phyloP scores from a whole-genome alignment of 345 rosid genomes.

The Populus pruinosa region DNA sequence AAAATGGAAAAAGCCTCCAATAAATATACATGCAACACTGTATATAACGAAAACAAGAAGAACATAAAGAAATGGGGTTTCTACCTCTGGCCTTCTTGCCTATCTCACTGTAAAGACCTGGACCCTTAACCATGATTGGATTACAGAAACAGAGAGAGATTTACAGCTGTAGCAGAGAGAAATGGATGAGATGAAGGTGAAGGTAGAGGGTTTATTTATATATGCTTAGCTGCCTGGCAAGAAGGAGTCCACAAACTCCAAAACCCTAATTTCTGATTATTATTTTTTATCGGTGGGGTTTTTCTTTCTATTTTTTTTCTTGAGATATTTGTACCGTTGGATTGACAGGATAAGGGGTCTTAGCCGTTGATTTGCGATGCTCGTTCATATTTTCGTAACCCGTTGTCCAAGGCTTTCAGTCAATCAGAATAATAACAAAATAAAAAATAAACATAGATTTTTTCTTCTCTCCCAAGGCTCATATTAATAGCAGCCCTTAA shows the following conservation, averaged over 20 bases:
- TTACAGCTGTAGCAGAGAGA: neutral
- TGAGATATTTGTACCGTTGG: neutral
- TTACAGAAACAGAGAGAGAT: neutral
- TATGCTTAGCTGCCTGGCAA: neutral
- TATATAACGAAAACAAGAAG: no score
- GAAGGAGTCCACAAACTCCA: neutral
- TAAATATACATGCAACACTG: neutral
- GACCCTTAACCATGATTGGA: slow-evolving; percentile 72
- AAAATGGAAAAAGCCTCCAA: neutral
- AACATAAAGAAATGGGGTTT: neutral
- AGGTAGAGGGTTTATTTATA: neutral
- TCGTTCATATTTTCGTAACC: neutral
- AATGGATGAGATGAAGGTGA: neutral
- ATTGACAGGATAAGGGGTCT: neutral
- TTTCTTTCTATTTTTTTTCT: neutral
- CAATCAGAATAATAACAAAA: no score
- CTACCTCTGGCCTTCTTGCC: slow-evolving; percentile 90
- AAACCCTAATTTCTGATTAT: slow-evolving; percentile 15
- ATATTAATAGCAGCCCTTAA: no score
- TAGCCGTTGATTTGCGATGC: neutral
- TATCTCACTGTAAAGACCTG: slow-evolving; percentile 89
- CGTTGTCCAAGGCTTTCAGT: neutral
- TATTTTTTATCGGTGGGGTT: slow-evolving; percentile 5
- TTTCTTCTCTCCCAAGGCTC: neutral
- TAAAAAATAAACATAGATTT: neutral